Evolutionary conservation across 2,329 filamentous ascomycete genomes (phyloP).

Genomic region (Trichothecium sympodiale): DNA sequence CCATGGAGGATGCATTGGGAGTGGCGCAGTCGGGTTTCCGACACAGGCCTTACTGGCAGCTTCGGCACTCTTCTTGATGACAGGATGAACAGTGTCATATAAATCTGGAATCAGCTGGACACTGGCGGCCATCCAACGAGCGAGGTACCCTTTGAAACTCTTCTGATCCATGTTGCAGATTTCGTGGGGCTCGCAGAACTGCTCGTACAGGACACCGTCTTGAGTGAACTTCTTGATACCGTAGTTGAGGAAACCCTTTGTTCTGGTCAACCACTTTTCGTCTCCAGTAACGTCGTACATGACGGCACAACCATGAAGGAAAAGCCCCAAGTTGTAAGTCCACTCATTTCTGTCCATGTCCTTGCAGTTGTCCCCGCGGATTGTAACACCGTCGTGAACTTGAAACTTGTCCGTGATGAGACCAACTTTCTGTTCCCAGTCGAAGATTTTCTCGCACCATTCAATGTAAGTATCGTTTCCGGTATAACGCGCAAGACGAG

Average conservation of each 20-base stretch:
- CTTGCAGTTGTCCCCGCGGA: constrained; percentile 30
- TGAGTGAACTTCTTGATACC: constrained; percentile 42
- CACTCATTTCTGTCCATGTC: constrained; percentile 50
- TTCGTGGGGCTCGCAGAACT: constrained; percentile 49
- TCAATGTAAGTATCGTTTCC: constrained; percentile 67
- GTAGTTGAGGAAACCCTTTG: constrained; percentile 45
- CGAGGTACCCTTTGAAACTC: constrained; percentile 66
- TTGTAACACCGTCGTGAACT: constrained; percentile 39
- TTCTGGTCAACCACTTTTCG: constrained; percentile 43
- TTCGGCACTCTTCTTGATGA: constrained; percentile 38
- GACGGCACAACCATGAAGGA: constrained; percentile 48
- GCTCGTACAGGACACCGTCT: constrained; percentile 47
- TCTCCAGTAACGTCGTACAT: constrained; percentile 50
- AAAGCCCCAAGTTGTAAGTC: constrained; percentile 60
- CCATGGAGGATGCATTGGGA: constrained; percentile 17
- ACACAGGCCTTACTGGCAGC: constrained; percentile 42
- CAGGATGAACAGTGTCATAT: constrained; percentile 33
- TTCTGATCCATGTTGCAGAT: constrained; percentile 62
- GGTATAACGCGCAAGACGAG: constrained; percentile 68
- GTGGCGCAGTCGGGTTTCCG: constrained; percentile 25
- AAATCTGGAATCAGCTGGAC: constrained; percentile 44
- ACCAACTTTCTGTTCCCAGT: constrained; percentile 46
- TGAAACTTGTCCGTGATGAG: constrained; percentile 45
- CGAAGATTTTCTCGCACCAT: constrained; percentile 62
- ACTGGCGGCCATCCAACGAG: constrained; percentile 52